Conservation (phyloP, 2,329 filamentous ascomycete species). For the Colletotrichum viniferum region DNA sequence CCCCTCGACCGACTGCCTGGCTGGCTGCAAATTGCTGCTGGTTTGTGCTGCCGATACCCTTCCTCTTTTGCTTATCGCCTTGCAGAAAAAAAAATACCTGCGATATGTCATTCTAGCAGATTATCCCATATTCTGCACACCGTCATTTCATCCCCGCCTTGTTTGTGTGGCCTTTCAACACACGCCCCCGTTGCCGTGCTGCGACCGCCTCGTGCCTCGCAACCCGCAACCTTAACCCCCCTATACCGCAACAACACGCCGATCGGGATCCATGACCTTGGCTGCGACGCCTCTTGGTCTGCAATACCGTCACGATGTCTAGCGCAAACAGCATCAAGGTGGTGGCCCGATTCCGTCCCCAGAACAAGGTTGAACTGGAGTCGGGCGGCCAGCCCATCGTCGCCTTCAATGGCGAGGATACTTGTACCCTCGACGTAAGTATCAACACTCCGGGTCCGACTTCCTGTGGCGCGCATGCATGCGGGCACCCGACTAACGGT, state of each 20-base stretch:
- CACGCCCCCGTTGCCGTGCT: slow-evolving; percentile 13
- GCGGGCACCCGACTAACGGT: background rate
- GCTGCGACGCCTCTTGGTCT: slow-evolving; percentile 13
- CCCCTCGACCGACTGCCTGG: slow-evolving; percentile 8
- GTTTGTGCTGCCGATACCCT: slow-evolving; percentile 12
- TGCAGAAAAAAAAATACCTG: slow-evolving; percentile 6
- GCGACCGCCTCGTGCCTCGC: slow-evolving; percentile 21
- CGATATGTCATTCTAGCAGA: slow-evolving; percentile 22
- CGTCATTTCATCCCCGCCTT: slow-evolving; percentile 20
- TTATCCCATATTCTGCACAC: slow-evolving; percentile 16
- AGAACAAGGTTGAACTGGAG: slow-evolving; percentile 91
- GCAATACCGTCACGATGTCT: slow-evolving; percentile 51
- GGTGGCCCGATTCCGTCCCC: slow-evolving; percentile 95
- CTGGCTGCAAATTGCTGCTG: slow-evolving; percentile 18
- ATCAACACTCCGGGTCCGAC: background rate
- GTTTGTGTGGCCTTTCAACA: slow-evolving; percentile 21
- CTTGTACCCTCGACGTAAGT: slow-evolving; percentile 82
- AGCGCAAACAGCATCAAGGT: slow-evolving; percentile 77
- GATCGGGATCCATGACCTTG: slow-evolving; percentile 17
- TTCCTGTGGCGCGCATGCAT: background rate
- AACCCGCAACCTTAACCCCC: background rate
- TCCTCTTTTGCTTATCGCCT: background rate
- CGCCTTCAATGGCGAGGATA: slow-evolving; percentile 85
- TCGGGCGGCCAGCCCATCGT: slow-evolving; percentile 94
- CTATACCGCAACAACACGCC: background rate